Base-by-base conservation (phyloP, 163 green algal species). In the Scenedesmus sp. region DNA sequence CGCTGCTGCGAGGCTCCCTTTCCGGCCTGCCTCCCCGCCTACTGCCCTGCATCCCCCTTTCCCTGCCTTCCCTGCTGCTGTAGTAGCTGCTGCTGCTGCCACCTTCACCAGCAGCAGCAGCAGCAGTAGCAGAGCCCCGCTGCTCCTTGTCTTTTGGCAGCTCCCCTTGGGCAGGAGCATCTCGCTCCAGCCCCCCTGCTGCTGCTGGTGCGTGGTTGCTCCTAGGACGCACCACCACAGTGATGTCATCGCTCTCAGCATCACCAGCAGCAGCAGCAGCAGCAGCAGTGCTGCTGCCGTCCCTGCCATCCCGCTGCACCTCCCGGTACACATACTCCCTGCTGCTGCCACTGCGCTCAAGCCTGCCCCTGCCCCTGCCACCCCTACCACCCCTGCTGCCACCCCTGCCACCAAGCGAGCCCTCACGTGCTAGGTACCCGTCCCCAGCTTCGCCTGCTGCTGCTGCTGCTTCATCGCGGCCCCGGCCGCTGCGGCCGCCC, bases 181-280 rank as follows among this genome's bases (percentile, higher is more conserved):
- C 70, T 2, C 70, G 70, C 4, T 79, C 70, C 1, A 79, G 23
- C 23, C 18, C 82, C 16, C 23, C 82, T 26, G 8, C 46, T 34
- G 79, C 60, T 82, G 26, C 60, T 64, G 13, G 20, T 55, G 20
- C 13, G 16, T 23, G 55, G 26, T 3, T 79, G 1, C 64, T 34
- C 13, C 84, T 46, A 6, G 84, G 84, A 26, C 62, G 60, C 60
- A 89, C 62, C 16, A 64, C 60, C 10, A 89, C 84, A 66, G 84
- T 20, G 2, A 89, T 60, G n/a, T 81, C 84, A 52, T 89, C 84
- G 20, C 84, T 81, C n/a, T 89, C 84, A 18, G 34, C 56, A 46
- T 52, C 84, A 54, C 54, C 62, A 66, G n/a, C 67, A 54, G 13
- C 60, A 62, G 13, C 82, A 87, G 82, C 82, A 87, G 82, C 55